Conservation (phyloP, 1,284 basidiomycete genomes). For the Ustilago trichophora region DNA sequence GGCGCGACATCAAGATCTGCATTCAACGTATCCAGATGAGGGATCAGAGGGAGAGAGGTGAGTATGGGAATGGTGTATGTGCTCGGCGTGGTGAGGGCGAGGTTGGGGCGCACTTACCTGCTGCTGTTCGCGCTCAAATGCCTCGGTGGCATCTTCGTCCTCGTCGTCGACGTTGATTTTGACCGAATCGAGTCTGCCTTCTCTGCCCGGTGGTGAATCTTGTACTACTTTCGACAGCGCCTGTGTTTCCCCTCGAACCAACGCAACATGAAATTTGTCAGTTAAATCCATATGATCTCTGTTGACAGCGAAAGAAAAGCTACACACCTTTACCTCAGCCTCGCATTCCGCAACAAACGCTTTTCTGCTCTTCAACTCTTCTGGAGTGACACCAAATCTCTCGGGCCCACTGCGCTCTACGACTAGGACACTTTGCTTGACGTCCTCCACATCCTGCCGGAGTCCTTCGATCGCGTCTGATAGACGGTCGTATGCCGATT, state of each 20-base stretch:
- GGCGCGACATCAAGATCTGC: slow-evolving; percentile 54
- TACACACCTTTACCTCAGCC: slow-evolving; percentile 44
- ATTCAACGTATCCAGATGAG: too few species aligned
- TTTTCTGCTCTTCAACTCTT: slow-evolving; percentile 49
- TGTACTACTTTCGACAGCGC: slow-evolving; percentile 22
- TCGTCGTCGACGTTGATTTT: slow-evolving; percentile 43
- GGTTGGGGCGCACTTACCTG: slow-evolving; percentile 50
- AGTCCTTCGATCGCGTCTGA: slow-evolving; percentile 51
- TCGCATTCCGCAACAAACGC: slow-evolving; percentile 53
- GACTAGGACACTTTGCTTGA: slow-evolving; percentile 57
- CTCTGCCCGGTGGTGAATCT: slow-evolving; percentile 13
- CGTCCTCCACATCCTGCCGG: slow-evolving; percentile 58
- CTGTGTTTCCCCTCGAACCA: slow-evolving; percentile 1
- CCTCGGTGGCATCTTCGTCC: slow-evolving; percentile 51
- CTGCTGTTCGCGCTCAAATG: slow-evolving; percentile 63
- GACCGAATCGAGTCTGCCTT: slow-evolving; percentile 23
- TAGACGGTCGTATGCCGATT: slow-evolving; percentile 47
- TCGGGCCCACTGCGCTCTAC: slow-evolving; percentile 59
- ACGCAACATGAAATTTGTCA: not conserved
- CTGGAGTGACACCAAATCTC: slow-evolving; percentile 52
- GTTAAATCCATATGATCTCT: too few species aligned
- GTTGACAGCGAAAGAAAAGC: too few species aligned
- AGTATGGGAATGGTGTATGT: too few species aligned
- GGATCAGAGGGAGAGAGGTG: too few species aligned
- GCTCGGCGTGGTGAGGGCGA: too few species aligned